A percentile compares a stretch with the other conserved stretches of the same genome.
Evolutionary conservation across 371 early-diverging fungal genomes (phyloP).

Genomic region (Pancytospora philotis): DNA sequence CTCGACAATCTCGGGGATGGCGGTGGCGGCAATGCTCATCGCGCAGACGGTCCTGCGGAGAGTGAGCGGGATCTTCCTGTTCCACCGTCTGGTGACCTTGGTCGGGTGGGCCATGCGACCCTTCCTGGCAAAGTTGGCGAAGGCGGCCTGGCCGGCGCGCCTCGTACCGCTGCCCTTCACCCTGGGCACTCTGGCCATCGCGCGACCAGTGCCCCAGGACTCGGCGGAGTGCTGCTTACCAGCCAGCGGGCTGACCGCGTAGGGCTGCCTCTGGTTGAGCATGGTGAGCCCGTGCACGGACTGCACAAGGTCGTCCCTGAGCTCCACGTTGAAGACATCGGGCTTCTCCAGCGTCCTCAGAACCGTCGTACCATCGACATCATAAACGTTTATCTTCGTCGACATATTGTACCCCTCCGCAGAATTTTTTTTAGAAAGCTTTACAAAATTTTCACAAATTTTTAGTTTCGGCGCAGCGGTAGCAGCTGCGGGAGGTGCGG

Average conservation of each 20-base stretch:
- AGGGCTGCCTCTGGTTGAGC: slow-evolving; percentile 97
- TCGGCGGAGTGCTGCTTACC: slow-evolving; percentile 98
- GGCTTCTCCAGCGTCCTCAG: slow-evolving; percentile 63
- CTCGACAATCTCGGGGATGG: slow-evolving; percentile 80
- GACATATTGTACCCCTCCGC: too few relatives aligned
- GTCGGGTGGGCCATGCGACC: slow-evolving; percentile 99
- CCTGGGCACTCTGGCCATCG: slow-evolving; percentile 98
- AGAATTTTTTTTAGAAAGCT: too few relatives aligned
- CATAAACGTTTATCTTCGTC: slow-evolving; percentile 37
- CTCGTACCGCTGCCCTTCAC: slow-evolving; percentile 93
- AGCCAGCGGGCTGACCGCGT: slow-evolving; percentile 87
- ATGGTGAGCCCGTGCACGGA: slow-evolving; percentile 87
- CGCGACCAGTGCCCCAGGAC: slow-evolving; percentile 97
- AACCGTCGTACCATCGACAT: slow-evolving; percentile 43
- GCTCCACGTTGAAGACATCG: slow-evolving; percentile 87
- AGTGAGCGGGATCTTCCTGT: slow-evolving; percentile 90
- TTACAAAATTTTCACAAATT: too few relatives aligned
- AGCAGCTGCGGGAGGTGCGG: too few relatives aligned
- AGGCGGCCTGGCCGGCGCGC: slow-evolving; percentile 98
- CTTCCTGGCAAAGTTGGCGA: slow-evolving; percentile 98
- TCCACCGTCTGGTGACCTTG: slow-evolving; percentile 98
- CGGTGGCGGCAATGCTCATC: slow-evolving; percentile 94
- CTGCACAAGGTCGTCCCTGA: slow-evolving; percentile 90
- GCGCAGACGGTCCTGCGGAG: slow-evolving; percentile 91
- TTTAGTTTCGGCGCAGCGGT: too few relatives aligned